phyloP scores from a whole-genome alignment of 1,139 yeast species.

The Ashbya aceris region DNA sequence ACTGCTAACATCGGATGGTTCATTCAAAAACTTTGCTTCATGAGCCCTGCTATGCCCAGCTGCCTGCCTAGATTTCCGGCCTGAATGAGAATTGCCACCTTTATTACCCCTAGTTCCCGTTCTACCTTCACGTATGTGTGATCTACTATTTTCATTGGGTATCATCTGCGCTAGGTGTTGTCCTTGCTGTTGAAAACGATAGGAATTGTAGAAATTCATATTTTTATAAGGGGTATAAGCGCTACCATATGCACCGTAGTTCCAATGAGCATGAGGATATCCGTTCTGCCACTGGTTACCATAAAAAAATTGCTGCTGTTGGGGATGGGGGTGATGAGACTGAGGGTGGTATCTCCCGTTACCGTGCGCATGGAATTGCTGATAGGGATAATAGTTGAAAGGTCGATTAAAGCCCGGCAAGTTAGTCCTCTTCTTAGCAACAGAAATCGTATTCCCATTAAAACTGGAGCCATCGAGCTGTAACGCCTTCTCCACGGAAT shows the following conservation, averaged over 20 bases:
- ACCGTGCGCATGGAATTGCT: constrained; percentile 1
- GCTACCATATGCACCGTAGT: constrained; percentile 3
- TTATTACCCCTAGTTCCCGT: no score
- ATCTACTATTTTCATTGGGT: no score
- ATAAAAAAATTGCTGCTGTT: constrained; percentile 3
- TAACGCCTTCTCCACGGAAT: constrained; percentile 44
- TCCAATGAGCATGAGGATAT: constrained; percentile 16
- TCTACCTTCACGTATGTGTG: no score
- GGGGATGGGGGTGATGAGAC: neutral
- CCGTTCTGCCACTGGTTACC: constrained; percentile 4
- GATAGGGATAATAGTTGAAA: neutral
- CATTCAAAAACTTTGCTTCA: no score
- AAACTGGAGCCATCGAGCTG: constrained; percentile 43
- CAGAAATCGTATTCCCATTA: constrained; percentile 48
- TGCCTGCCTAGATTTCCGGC: no score
- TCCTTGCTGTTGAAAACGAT: constrained; percentile 13
- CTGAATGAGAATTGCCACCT: no score
- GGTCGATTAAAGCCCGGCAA: constrained; percentile 45
- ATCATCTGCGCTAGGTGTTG: neutral
- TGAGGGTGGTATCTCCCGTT: neutral
- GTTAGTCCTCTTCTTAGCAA: constrained; percentile 59
- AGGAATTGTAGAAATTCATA: constrained; percentile 6
- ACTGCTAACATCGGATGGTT: no score
- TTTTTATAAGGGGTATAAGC: constrained; percentile 6
- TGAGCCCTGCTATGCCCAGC: no score